Conservation (phyloP, 2,329 filamentous ascomycete species). For the Madurella mycetomatis region DNA sequence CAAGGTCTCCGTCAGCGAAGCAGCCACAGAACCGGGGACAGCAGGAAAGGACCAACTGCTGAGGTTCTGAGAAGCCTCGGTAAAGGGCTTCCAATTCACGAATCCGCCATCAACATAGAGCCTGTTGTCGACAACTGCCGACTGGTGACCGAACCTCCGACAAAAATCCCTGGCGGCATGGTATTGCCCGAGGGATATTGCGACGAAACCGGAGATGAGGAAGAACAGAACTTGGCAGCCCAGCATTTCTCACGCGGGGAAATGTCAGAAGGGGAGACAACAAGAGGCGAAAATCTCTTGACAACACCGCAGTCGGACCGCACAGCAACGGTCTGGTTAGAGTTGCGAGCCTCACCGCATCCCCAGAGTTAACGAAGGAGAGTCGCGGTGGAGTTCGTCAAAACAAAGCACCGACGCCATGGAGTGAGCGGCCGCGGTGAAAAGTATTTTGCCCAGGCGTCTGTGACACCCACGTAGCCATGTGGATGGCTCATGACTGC, state of each 20-base stretch:
- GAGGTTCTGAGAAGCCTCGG: constrained; percentile 8
- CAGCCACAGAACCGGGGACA: neutral
- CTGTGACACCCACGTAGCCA: too few species aligned
- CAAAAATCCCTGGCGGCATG: constrained; percentile 19
- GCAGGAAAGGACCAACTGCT: constrained; percentile 7
- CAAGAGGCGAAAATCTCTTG: neutral
- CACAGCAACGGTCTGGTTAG: neutral
- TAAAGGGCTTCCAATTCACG: constrained; percentile 18
- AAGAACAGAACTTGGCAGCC: neutral
- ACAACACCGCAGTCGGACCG: neutral
- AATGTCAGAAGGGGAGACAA: neutral
- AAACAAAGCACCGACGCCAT: neutral
- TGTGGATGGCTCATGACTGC: too few species aligned
- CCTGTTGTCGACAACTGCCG: constrained; percentile 17
- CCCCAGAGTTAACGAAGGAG: neutral
- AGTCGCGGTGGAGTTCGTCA: neutral
- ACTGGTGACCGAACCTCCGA: constrained; percentile 17
- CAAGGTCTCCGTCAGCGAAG: neutral
- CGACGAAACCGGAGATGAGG: neutral
- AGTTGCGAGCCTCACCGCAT: neutral
- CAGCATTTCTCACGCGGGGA: neutral
- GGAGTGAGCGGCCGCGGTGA: too few species aligned
- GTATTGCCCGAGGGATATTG: constrained; percentile 7
- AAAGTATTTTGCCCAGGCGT: too few species aligned
- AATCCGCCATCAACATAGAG: constrained; percentile 19